These are phyloP conservation scores for Monosporascus ibericus DNA, from an alignment of 2,329 filamentous ascomycete genomes.

Conservation along the genomic window DNA sequence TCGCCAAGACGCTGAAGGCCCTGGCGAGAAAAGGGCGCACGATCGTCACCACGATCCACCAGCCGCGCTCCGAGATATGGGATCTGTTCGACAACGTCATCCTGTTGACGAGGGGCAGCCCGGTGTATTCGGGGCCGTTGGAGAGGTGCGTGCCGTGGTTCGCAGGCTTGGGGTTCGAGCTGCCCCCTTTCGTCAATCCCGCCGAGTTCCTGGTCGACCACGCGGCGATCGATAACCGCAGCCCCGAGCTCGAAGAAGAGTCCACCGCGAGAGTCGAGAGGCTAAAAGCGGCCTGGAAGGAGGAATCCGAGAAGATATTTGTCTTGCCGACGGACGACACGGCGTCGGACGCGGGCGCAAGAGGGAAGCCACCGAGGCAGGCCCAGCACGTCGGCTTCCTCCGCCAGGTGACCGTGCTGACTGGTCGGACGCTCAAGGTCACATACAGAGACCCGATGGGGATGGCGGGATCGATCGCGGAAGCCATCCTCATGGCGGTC, in stretches of 20 bases:
- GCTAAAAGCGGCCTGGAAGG: conserved; percentile 55
- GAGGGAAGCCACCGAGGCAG: conserved; percentile 11
- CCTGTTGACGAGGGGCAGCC: conserved; percentile 59
- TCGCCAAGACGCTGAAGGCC: conserved; percentile 63
- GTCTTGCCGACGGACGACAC: conserved; percentile 14
- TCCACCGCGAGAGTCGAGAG: conserved; percentile 54
- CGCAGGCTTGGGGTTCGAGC: conserved; percentile 47
- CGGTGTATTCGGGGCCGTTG: conserved; percentile 60
- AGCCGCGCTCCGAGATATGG: conserved; percentile 76
- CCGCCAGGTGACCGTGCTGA: conserved; percentile 61
- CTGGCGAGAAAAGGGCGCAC: conserved; percentile 64
- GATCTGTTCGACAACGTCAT: conserved; percentile 67
- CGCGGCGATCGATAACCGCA: conserved; percentile 67
- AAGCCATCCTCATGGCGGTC: conserved; percentile 65
- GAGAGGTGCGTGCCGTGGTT: conserved; percentile 60
- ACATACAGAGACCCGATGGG: conserved; percentile 74
- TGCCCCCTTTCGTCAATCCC: conserved; percentile 70
- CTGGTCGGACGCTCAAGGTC: conserved; percentile 61
- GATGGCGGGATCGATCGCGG: conserved; percentile 62
- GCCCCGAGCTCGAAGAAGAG: conserved; percentile 55
- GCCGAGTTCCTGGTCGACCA: conserved; percentile 72
- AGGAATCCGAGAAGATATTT: conserved; percentile 27
- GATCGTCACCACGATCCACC: conserved; percentile 69
- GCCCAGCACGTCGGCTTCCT: conserved; percentile 48
- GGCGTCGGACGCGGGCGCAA: conserved; percentile 3